Percentiles rank a stretch among this genome's conserved stretches.
Evolutionary conservation across 208 protist species (phyloP).

Genomic region (Wallacemonas collosoma): DNA sequence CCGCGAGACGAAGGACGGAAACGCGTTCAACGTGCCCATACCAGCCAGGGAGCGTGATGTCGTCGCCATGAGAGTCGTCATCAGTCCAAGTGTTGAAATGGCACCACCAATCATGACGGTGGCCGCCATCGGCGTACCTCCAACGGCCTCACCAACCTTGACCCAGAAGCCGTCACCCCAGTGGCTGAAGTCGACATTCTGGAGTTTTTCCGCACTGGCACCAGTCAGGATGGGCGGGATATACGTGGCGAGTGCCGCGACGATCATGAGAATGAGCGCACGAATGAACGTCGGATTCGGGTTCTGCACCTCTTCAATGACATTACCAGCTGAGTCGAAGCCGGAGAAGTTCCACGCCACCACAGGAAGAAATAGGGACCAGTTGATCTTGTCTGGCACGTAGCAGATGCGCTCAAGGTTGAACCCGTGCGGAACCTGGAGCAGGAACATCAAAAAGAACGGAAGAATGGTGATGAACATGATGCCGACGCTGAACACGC

Average conservation of each 20-base stretch:
- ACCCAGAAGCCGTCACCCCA: conserved; percentile 91
- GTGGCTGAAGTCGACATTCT: conserved; percentile 58
- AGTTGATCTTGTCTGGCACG: conserved; percentile 76
- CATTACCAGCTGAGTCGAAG: conserved; percentile 89
- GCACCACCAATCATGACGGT: conserved; percentile 79
- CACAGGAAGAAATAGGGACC: conserved; percentile 84
- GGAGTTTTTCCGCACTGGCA: conserved; percentile 56
- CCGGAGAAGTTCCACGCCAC: conserved; percentile 92
- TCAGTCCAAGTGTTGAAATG: conserved; percentile 84
- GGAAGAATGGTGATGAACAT: conserved; percentile 87
- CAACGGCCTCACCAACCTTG: conserved; percentile 82
- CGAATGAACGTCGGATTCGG: conserved; percentile 81
- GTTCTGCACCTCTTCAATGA: conserved; percentile 90
- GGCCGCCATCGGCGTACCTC: conserved; percentile 69
- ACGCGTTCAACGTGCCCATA: conserved; percentile 88
- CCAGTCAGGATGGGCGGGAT: conserved; percentile 87
- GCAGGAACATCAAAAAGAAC: conserved; percentile 88
- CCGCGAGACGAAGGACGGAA: conserved; percentile 66
- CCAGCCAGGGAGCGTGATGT: conserved; percentile 84
- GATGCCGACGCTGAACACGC: conserved; percentile 74
- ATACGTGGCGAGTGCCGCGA: conserved; percentile 74
- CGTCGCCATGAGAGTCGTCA: conserved; percentile 84
- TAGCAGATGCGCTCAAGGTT: conserved; percentile 75
- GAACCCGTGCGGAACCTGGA: conserved; percentile 81
- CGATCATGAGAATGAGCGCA: conserved; percentile 85